These are phyloP conservation scores for Grifola frondosa DNA, from an alignment of 1,284 basidiomycete genomes.

Conservation along the genomic window DNA sequence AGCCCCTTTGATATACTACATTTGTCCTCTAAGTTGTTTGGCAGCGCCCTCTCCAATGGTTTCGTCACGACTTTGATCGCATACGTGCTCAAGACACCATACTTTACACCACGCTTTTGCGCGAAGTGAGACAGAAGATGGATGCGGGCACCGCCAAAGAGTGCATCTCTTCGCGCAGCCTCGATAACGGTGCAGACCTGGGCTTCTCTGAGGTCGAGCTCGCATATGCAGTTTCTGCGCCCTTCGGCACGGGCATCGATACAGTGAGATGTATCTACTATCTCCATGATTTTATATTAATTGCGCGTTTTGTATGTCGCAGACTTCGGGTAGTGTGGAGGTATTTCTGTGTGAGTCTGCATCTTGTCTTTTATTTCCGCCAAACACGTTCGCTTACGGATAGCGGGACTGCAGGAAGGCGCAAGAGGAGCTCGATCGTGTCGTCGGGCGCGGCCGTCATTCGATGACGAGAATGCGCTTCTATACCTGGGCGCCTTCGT, in stretches of 20 bases:
- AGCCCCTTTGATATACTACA: not conserved
- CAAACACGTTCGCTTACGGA: conserved; percentile 5
- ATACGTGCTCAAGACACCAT: not conserved
- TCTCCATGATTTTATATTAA: no score
- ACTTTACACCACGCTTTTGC: conserved; percentile 1
- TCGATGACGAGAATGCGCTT: conserved; percentile 23
- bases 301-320: no score
- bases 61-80: conserved; percentile 7
- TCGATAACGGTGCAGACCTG: conserved; percentile 5
- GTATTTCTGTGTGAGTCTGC: conserved; percentile 1
- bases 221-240: conserved; percentile 9
- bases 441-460: conserved; percentile 26
- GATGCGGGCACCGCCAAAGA: conserved; percentile 6
- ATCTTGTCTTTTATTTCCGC: not conserved
- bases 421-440: conserved; percentile 26
- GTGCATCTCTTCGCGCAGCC: conserved; percentile 6
- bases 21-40: not conserved
- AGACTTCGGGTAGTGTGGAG: conserved; percentile 3
- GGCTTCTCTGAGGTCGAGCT: conserved; percentile 9
- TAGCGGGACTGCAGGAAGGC: conserved; percentile 8
- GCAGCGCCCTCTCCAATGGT: conserved; percentile 11
- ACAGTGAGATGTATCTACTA: no score
- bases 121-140: conserved; percentile 3
- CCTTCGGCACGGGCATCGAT: conserved; percentile 8
- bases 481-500: conserved; percentile 22